Conservation (phyloP, 2,329 filamentous ascomycete genomes). For the Epichloe amarillans region DNA sequence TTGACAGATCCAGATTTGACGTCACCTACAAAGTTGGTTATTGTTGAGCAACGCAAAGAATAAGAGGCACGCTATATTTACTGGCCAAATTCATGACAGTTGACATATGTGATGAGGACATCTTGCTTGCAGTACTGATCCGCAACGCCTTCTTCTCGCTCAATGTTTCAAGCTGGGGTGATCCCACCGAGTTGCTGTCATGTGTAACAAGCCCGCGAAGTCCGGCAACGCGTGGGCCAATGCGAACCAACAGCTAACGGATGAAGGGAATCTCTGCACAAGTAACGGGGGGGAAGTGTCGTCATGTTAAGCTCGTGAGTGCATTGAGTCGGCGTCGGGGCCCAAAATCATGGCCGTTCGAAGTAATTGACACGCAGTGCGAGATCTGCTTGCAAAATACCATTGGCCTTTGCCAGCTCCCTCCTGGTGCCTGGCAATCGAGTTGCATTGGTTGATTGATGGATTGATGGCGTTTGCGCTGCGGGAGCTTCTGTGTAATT, state of each 20-base stretch:
- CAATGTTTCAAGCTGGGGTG: not conserved
- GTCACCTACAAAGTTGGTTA: conserved; percentile 14
- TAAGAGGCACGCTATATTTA: conserved; percentile 7
- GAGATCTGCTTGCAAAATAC: too few relatives aligned
- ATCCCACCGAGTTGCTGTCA: not conserved
- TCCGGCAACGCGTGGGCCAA: not conserved
- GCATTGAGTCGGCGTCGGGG: not conserved
- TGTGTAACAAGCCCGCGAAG: not conserved
- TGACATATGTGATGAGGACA: conserved; percentile 20
- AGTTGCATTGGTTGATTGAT: too few relatives aligned
- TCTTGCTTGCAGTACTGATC: conserved; percentile 7
- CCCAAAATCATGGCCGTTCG: not conserved
- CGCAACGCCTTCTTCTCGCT: not conserved
- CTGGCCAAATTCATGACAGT: conserved; percentile 24
- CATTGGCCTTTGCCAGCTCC: too few relatives aligned
- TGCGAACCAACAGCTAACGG: not conserved
- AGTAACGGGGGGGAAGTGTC: not conserved
- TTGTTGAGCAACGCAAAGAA: conserved; percentile 6
- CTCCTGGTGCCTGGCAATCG: not conserved
- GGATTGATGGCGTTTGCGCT: not conserved
- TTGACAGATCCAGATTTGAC: conserved; percentile 22
- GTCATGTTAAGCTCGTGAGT: not conserved
- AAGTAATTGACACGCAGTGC: not conserved
- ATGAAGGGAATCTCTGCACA: not conserved
- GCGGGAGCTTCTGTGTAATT: not conserved